phyloP scores from a whole-genome alignment of 179 eudicot genomes.

The Silene noctiflora region DNA sequence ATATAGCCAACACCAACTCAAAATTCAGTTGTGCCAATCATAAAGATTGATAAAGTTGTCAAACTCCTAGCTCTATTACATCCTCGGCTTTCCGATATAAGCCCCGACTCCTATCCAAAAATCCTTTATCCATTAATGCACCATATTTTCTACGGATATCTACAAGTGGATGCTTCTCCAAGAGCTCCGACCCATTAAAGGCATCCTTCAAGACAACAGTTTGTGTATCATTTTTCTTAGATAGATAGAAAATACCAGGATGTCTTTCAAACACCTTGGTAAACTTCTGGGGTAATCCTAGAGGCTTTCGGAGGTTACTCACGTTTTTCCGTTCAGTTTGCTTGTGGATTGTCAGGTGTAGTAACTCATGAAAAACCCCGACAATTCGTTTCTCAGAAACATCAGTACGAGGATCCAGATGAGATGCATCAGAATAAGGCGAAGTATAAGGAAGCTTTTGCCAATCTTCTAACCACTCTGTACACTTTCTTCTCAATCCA shows the following conservation, averaged over 20 bases:
- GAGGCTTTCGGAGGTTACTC: slow-evolving; percentile 71
- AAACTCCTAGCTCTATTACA: slow-evolving; percentile 17
- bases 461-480: slow-evolving; percentile 87
- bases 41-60: no score
- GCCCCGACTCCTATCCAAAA: slow-evolving; percentile 72
- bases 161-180: slow-evolving; percentile 68
- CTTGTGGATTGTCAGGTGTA: slow-evolving; percentile 60
- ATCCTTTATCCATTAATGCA: slow-evolving; percentile 61
- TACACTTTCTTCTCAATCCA: slow-evolving; percentile 78
- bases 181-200: slow-evolving; percentile 45
- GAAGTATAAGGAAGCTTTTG: slow-evolving; percentile 83
- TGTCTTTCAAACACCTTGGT: slow-evolving; percentile 95
- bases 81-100: slow-evolving; percentile 38
- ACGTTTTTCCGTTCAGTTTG: slow-evolving; percentile 71
- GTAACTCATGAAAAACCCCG: slow-evolving; percentile 86
- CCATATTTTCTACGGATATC: slow-evolving; percentile 55
- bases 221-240: slow-evolving; percentile 66
- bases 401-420: slow-evolving; percentile 86
- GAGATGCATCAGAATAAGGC: slow-evolving; percentile 69
- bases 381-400: slow-evolving; percentile 84
- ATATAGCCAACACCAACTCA: background rate
- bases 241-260: slow-evolving; percentile 83
- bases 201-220: slow-evolving; percentile 82
- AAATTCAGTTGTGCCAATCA: background rate
- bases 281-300: slow-evolving; percentile 74